These are phyloP conservation scores for Arthrobotrys entomopaga DNA, from an alignment of 2,329 filamentous ascomycete species.

Conservation along the genomic window DNA sequence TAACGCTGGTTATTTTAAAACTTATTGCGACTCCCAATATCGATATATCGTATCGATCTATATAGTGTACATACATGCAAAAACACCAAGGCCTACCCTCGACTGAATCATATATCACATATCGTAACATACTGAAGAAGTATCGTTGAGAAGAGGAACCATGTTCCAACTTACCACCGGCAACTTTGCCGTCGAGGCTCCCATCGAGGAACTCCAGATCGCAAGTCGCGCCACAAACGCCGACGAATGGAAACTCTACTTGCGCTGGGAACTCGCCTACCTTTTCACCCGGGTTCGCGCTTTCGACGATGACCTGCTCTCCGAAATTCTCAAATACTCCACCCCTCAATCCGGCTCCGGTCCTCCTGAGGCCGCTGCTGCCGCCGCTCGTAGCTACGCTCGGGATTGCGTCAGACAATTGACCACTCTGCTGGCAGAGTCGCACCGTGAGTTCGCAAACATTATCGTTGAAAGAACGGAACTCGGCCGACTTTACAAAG, in stretches of 20 bases:
- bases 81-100: too few relatives aligned
- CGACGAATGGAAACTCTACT: constrained; percentile 53
- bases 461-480: constrained; percentile 44
- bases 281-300: constrained; percentile 49
- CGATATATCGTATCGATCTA: neutral
- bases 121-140: too few relatives aligned
- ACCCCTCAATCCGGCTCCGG: constrained; percentile 43
- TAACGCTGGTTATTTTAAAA: too few relatives aligned
- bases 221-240: constrained; percentile 51
- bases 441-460: constrained; percentile 49
- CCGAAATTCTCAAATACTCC: constrained; percentile 48
- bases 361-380: constrained; percentile 47
- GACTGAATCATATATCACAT: too few relatives aligned
- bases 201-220: constrained; percentile 53
- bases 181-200: constrained; percentile 52
- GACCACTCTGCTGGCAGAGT: constrained; percentile 41
- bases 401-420: constrained; percentile 46
- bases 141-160: neutral
- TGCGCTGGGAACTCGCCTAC: constrained; percentile 51
- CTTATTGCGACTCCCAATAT: constrained; percentile 2
- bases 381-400: constrained; percentile 47
- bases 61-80: too few relatives aligned
- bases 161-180: constrained; percentile 51
- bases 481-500: constrained; percentile 37
- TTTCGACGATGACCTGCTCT: constrained; percentile 49